Base-by-base conservation (phyloP, 1,139 yeast genomes). In the Yamadazyma kanchanaburiensis region DNA sequence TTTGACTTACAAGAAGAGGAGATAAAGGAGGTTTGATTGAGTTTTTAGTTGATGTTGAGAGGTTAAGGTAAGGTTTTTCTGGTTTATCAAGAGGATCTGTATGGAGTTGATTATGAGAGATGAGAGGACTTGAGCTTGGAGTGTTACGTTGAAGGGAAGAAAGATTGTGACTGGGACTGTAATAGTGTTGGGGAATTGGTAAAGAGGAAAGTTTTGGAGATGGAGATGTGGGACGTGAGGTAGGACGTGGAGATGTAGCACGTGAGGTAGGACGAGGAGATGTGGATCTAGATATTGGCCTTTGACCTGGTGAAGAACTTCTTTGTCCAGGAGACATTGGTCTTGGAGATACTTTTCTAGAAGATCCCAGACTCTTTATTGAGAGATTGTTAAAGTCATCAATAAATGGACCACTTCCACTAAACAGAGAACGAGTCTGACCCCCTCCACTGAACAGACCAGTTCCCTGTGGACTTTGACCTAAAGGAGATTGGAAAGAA, bases 1-100 rank as follows among this genome's bases (percentile, higher is more conserved):
- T 68, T 22, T 74, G 73, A 1, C 94, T 80, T 2, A 86, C 77
- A 26, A 88, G 55, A 16, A 88, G 58, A 0, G 97, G 97, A 0
- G 96, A 86, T 17, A 86, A 57, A 3, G 95, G 95, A 2, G 85
- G 80, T 37, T 75, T 74, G 7, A 7, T 8, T 6, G n/a, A 10
- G 8, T 8, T 9, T 18, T 28, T 32, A 9, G 27, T 18, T 19
- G 21, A 22, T 11, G 21, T 20, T 5, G 21, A 10, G n/a, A 32
- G 24, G 13, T 19, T 31, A 25, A 35, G 28, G 15, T 13, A 15
- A 5, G 33, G 30, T 12, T 27, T 38, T 4, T 34, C 39, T 10
- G 35, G 35, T 9, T 15, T 25, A 9, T 37, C 40, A 12, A 31
- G 21, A 14, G 24, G 5, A 21, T 34, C 40, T 8, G 46, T 49